phyloP scores from a whole-genome alignment of 306 rosid genomes.

The Herpetospermum pedunculosum region DNA sequence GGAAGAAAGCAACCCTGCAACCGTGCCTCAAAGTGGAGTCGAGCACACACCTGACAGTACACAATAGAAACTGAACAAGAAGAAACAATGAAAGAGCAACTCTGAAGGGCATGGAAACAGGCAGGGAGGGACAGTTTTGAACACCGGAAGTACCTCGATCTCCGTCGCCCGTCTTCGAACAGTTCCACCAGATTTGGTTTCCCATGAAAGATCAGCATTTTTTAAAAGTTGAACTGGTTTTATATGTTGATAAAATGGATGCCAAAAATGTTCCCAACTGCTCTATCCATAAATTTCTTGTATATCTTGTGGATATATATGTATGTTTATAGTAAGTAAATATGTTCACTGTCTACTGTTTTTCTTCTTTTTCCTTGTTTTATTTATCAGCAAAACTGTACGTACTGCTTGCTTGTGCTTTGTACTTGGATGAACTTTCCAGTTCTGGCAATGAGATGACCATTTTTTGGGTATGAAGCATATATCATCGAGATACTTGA shows the following conservation, averaged over 20 bases:
- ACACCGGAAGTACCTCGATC: neutral
- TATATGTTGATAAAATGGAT: neutral
- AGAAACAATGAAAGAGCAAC: neutral
- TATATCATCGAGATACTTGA: too few relatives aligned
- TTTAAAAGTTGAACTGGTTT: neutral
- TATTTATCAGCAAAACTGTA: neutral
- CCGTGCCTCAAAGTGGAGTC: neutral
- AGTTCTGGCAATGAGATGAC: neutral
- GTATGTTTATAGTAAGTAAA: too few relatives aligned
- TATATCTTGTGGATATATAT: too few relatives aligned
- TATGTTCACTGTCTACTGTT: neutral
- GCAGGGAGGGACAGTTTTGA: conserved; percentile 3
- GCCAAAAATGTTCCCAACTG: neutral
- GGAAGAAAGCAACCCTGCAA: conserved; percentile 23
- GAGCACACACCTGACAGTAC: neutral
- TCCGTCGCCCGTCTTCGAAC: neutral
- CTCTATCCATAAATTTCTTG: neutral
- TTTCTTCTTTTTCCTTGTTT: neutral
- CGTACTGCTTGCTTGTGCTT: neutral
- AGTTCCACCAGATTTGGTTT: neutral
- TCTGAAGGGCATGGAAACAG: neutral
- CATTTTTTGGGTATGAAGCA: too few relatives aligned
- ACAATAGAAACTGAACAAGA: neutral
- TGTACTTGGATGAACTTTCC: neutral
- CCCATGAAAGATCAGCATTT: neutral